A percentile compares a stretch with the other conserved stretches of the same genome.
Evolutionary conservation across 495 filamentous ascomycete species (phyloP).

Genomic region (Penicillium samsonianum): DNA sequence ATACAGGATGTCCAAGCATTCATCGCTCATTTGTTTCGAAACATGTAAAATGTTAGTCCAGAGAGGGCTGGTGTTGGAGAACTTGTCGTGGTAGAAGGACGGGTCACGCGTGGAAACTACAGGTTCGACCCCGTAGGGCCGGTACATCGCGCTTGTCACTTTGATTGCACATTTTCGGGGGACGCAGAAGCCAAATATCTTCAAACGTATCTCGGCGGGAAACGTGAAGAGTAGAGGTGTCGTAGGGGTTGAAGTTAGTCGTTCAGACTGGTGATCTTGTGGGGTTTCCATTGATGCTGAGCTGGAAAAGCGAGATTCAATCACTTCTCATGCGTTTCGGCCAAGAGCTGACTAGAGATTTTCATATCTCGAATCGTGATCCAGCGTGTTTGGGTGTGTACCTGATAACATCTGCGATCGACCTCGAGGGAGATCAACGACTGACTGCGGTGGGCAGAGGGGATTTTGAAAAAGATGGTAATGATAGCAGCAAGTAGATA

Average conservation of each 20-base stretch:
- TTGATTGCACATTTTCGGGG: constrained; percentile 1
- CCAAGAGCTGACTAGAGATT: not conserved
- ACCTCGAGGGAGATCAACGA: not conserved
- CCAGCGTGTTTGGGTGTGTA: not conserved
- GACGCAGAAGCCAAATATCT: not conserved
- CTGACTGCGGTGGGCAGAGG: not conserved
- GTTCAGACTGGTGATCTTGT: not conserved
- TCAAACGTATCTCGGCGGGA: not conserved
- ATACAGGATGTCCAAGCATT: not conserved
- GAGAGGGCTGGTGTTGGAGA: not conserved
- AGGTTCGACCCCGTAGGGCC: not conserved
- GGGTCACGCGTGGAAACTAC: not conserved
- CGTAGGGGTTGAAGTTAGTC: not conserved
- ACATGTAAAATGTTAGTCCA: not conserved
- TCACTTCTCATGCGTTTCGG: not conserved
- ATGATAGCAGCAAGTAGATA: not conserved
- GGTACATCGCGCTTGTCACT: not conserved
- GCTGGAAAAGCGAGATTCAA: not conserved
- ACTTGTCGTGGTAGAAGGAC: not conserved
- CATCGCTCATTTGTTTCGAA: constrained; percentile 1
- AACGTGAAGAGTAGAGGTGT: not conserved
- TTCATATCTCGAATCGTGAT: not conserved
- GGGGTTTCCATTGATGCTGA: not conserved
- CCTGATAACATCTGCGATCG: not conserved
- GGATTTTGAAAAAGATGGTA: not conserved